These are phyloP conservation scores for Podospora comata DNA, from an alignment of 495 filamentous ascomycete genomes.

Conservation along the genomic window DNA sequence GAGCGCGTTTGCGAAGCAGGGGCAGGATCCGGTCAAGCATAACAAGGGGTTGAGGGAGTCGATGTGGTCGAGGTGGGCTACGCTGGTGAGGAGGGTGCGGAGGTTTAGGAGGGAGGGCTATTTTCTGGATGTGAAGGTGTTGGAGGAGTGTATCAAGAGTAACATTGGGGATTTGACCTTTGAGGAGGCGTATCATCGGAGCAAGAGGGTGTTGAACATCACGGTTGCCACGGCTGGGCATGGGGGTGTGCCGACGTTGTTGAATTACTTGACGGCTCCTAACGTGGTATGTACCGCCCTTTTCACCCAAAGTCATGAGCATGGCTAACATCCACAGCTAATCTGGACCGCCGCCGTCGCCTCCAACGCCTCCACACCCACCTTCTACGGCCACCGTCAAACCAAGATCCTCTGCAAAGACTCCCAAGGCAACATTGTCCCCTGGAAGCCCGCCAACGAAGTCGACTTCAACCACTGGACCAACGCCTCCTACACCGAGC, in stretches of 20 bases:
- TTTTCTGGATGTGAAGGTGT: slow-evolving; percentile 74
- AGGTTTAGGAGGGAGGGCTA: slow-evolving; percentile 73
- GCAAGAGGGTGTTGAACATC: slow-evolving; percentile 87
- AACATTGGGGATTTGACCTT: slow-evolving; percentile 92
- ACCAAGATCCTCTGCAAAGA: slow-evolving; percentile 81
- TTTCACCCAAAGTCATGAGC: background rate
- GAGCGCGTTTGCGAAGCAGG: slow-evolving; percentile 63
- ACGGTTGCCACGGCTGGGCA: slow-evolving; percentile 73
- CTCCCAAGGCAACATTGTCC: slow-evolving; percentile 69
- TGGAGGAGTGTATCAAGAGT: slow-evolving; percentile 80
- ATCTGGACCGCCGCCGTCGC: slow-evolving; percentile 93
- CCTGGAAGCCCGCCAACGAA: slow-evolving; percentile 69
- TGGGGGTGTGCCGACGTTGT: slow-evolving; percentile 74
- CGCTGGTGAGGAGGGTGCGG: slow-evolving; percentile 56
- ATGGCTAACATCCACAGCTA: slow-evolving; percentile 45
- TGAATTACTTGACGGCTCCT: slow-evolving; percentile 92
- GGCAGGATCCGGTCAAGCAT: slow-evolving; percentile 19
- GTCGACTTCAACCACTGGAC: slow-evolving; percentile 67
- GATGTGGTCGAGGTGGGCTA: slow-evolving; percentile 50
- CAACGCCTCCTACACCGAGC: slow-evolving; percentile 65
- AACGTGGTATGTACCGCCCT: slow-evolving; percentile 68
- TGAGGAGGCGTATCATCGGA: slow-evolving; percentile 84
- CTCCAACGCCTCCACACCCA: slow-evolving; percentile 74
- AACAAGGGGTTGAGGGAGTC: slow-evolving; percentile 19
- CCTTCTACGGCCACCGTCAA: slow-evolving; percentile 57